Base-by-base conservation (phyloP, 495 filamentous ascomycete genomes). In the Daldinia grandis region DNA sequence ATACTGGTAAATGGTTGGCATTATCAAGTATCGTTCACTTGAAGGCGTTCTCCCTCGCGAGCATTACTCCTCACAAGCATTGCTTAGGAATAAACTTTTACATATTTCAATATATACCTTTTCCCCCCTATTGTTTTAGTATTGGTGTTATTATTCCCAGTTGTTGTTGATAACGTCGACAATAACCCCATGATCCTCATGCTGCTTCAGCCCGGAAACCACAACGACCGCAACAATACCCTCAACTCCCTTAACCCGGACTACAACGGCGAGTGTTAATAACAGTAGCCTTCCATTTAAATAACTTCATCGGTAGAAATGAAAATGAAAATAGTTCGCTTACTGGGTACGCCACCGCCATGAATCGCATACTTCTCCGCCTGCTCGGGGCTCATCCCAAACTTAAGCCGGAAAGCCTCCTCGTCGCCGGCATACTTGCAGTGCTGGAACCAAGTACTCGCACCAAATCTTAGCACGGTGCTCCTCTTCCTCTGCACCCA, bases 131-230 rank as follows among this genome's bases (percentile, higher is more conserved):
- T 35, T 35, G 14, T 35, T 35, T 35, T 1, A 21, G 19, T n/a
- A 15, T 53, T 53, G 4, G 3, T 3, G 12, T 1, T 30, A 7
- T 71, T 25, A 74, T 61, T 53, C 54, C 77, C 77, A 81, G 51
- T 80, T 83, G 59, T 87, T 85, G 69, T 80, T 78, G 42, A 94
- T 78, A 7, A 86, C 86, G 76, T 92, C 87, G 2, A 91, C 85
- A 66, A 93, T 86, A 49, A 93, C 87, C 40, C 85, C 85, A 81
- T 95, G 92, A 78, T 93, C 91, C 78, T 93, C 86, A 76, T 92
- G 85, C 79, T 92, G 90, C 81, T 87, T 89, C 79, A 94, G 79
- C 56, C 91, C 92, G 76, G 87, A 90, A 10, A 94, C 90, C 19
- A 93, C 89, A 47, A 93, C 85, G 3, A 92, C 89, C 1, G 85